Percentiles rank a stretch among this genome's conserved stretches.
Conservation (phyloP, 306 rosid genomes). For the Vigna nakashimae region DNA sequence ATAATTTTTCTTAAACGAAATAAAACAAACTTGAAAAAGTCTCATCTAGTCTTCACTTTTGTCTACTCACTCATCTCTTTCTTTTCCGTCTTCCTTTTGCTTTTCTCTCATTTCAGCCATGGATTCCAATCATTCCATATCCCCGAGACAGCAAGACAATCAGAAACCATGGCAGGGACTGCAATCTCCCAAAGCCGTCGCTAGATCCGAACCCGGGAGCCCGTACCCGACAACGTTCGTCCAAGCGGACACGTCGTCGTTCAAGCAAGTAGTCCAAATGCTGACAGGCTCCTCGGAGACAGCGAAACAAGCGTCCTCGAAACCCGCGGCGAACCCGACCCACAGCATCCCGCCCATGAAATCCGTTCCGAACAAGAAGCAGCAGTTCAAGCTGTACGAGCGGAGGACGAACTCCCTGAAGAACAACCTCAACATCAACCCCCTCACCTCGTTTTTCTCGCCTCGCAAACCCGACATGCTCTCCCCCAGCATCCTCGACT, state of each 20-base stretch:
- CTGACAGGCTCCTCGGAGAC: constrained; percentile 95
- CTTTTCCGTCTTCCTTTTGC: no score
- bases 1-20: constrained; percentile 59
- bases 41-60: background rate
- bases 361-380: constrained; percentile 63
- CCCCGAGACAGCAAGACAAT: constrained; percentile 50
- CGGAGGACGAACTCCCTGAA: constrained; percentile 70
- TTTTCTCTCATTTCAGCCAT: background rate
- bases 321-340: constrained; percentile 43
- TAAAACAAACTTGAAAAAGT: constrained; percentile 22
- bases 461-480: constrained; percentile 79
- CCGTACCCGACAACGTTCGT: constrained; percentile 98
- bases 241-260: constrained; percentile 87
- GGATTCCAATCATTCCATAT: constrained; percentile 39
- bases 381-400: constrained; percentile 84
- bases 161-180: constrained; percentile 7
- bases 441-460: constrained; percentile 61
- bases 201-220: constrained; percentile 85
- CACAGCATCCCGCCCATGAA: constrained; percentile 81
- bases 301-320: constrained; percentile 51
- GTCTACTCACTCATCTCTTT: background rate
- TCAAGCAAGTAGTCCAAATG: constrained; percentile 97
- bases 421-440: constrained; percentile 74
- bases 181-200: constrained; percentile 48
- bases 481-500: constrained; percentile 92